phyloP scores from a whole-genome alignment of 2,329 filamentous ascomycete genomes.

The Domatiomyces globalis region DNA sequence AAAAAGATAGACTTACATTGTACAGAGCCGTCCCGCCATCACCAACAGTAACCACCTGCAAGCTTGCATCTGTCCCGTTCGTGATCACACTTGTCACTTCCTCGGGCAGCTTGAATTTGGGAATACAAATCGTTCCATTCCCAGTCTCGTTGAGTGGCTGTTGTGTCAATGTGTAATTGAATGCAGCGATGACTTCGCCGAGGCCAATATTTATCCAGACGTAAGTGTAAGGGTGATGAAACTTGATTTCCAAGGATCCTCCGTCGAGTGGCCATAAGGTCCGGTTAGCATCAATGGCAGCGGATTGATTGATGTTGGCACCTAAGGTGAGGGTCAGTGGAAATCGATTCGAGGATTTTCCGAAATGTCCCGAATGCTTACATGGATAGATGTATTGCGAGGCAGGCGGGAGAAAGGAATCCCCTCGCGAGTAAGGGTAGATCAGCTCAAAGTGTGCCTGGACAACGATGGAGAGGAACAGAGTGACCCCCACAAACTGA shows the following conservation, averaged over 20 bases:
- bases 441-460: constrained; percentile 19
- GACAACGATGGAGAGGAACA: constrained; percentile 6
- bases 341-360: background rate
- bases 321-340: constrained; percentile 17
- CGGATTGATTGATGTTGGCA: constrained; percentile 27
- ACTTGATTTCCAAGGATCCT: constrained; percentile 29
- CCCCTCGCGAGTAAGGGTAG: constrained; percentile 27
- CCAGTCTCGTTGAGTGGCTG: constrained; percentile 34
- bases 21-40: constrained; percentile 30
- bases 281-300: constrained; percentile 23
- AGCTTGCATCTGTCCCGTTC: constrained; percentile 21
- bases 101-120: constrained; percentile 23
- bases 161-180: constrained; percentile 32
- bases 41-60: constrained; percentile 34
- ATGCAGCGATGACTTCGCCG: constrained; percentile 26
- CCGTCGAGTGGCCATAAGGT: constrained; percentile 34
- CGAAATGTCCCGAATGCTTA: constrained; percentile 13
- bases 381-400: constrained; percentile 31
- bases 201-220: constrained; percentile 36
- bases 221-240: constrained; percentile 30
- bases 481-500: too few relatives aligned
- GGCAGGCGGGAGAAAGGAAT: constrained; percentile 24
- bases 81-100: constrained; percentile 17
- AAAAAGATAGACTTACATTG: constrained; percentile 27
- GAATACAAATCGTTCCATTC: constrained; percentile 34